Conservation (phyloP, 805 yeast species). For the Monosporozyma solicola region DNA sequence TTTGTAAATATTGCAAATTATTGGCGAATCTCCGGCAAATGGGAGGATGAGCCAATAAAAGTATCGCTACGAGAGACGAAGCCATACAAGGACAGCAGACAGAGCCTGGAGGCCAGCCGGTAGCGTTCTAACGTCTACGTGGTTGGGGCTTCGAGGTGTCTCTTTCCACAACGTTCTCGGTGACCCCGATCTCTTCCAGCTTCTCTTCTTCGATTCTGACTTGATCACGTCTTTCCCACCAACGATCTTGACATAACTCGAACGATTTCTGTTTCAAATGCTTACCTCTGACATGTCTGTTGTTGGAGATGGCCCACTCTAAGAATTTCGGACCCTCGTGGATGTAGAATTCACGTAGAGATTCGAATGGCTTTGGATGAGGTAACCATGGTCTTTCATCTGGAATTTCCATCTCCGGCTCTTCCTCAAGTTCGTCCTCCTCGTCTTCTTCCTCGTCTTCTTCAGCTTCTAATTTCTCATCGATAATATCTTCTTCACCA, state of each 20-base stretch:
- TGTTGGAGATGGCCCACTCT: slow-evolving; percentile 87
- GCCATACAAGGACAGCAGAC: background rate
- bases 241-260: slow-evolving; percentile 85
- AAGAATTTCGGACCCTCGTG: slow-evolving; percentile 81
- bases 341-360: slow-evolving; percentile 70
- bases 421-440: slow-evolving; percentile 53
- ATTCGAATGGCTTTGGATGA: slow-evolving; percentile 90
- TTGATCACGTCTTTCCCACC: slow-evolving; percentile 98
- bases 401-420: slow-evolving; percentile 61
- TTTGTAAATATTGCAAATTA: background rate
- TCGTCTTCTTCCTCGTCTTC: slow-evolving; percentile 60
- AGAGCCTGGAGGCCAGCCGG: background rate
- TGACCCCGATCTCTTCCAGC: slow-evolving; percentile 84
- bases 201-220: slow-evolving; percentile 82
- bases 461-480: slow-evolving; percentile 35
- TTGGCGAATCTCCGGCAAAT: background rate
- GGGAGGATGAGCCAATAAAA: background rate
- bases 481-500: slow-evolving; percentile 41
- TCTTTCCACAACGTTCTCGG: slow-evolving; percentile 75
- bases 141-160: slow-evolving; percentile 44
- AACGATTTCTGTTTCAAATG: slow-evolving; percentile 81
- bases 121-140: slow-evolving; percentile 35
- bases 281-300: slow-evolving; percentile 81
- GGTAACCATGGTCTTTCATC: slow-evolving; percentile 96
- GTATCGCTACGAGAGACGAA: background rate